These are phyloP conservation scores for Globisporangium irregulare DNA, from an alignment of 352 stramenopile species.

Conservation along the genomic window DNA sequence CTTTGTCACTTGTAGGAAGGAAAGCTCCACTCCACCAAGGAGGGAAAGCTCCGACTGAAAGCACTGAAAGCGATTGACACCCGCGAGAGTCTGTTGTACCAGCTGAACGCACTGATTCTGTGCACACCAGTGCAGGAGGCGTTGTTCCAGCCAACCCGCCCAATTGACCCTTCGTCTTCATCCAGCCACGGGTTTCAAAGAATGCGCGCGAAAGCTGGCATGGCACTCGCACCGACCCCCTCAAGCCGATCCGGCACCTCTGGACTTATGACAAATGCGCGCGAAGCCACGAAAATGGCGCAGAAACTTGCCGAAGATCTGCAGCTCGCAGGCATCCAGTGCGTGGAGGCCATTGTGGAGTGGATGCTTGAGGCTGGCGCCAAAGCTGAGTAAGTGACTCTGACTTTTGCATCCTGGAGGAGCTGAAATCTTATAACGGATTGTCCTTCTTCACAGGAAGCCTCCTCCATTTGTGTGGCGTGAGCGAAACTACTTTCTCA, in stretches of 20 bases:
- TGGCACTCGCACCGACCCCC: slow-evolving; percentile 33
- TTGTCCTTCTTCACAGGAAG: slow-evolving; percentile 25
- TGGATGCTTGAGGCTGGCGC: slow-evolving; percentile 78
- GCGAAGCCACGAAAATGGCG: slow-evolving; percentile 64
- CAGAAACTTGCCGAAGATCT: slow-evolving; percentile 66
- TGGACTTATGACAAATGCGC: slow-evolving; percentile 58
- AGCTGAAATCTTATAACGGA: neutral
- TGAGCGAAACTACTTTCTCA: slow-evolving; percentile 71
- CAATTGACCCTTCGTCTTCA: slow-evolving; percentile 24
- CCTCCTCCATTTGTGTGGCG: slow-evolving; percentile 71
- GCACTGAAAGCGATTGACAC: slow-evolving; percentile 63
- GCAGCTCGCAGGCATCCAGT: slow-evolving; percentile 63
- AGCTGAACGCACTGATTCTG: slow-evolving; percentile 65
- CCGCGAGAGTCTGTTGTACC: slow-evolving; percentile 66
- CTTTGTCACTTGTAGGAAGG: slow-evolving; percentile 17
- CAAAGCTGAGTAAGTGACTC: slow-evolving; percentile 52
- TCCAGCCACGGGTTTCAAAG: slow-evolving; percentile 25
- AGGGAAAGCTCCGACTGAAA: slow-evolving; percentile 72
- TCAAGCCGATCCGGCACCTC: slow-evolving; percentile 10
- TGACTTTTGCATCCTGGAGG: neutral
- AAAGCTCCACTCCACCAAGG: slow-evolving; percentile 32
- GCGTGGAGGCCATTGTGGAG: slow-evolving; percentile 73
- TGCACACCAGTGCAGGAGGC: slow-evolving; percentile 62
- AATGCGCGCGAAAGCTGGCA: slow-evolving; percentile 42
- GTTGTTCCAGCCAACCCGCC: slow-evolving; percentile 48